These are phyloP conservation scores for Pichia nakasei DNA, from an alignment of 805 yeast genomes.

Conservation along the genomic window DNA sequence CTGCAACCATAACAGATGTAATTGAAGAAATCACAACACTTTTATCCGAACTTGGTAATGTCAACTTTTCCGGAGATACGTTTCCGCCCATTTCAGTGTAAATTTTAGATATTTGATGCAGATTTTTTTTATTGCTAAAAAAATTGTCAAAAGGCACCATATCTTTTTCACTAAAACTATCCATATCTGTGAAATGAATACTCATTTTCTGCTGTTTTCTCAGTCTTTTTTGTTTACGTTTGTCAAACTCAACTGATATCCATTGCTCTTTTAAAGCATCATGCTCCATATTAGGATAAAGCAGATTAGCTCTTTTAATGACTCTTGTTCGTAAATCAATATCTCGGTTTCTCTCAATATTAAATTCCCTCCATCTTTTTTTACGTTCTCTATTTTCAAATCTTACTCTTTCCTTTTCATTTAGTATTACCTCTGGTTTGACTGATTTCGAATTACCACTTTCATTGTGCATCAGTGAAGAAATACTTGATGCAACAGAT, in stretches of 20 bases:
- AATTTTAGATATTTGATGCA: conserved; percentile 11
- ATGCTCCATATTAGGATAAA: conserved; percentile 56
- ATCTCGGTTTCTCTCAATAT: conserved; percentile 75
- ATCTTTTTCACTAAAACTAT: conserved; percentile 5
- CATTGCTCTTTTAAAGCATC: conserved; percentile 49
- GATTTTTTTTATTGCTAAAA: conserved; percentile 6
- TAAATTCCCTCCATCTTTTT: conserved; percentile 76
- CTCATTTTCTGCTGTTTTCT: conserved; percentile 32
- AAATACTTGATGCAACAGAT: conserved; percentile 9
- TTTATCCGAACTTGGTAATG: conserved; percentile 13
- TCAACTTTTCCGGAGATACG: conserved; percentile 9
- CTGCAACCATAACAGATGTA: conserved; percentile 18
- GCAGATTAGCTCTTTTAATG: conserved; percentile 54
- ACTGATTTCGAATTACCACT: conserved; percentile 1
- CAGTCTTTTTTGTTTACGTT: conserved; percentile 52
- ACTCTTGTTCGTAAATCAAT: conserved; percentile 78
- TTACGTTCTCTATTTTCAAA: conserved; percentile 69
- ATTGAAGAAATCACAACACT: conserved; percentile 20
- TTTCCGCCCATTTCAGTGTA: conserved; percentile 31
- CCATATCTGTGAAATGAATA: conserved; percentile 7
- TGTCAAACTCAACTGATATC: conserved; percentile 66
- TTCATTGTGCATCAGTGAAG: conserved; percentile 5
- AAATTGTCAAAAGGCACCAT: conserved; percentile 4
- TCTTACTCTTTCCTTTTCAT: conserved; percentile 48
- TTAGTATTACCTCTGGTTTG: conserved; percentile 14